Evolutionary conservation across 83 land plant species (phyloP).

Genomic region (Isoetes engelmannii): DNA sequence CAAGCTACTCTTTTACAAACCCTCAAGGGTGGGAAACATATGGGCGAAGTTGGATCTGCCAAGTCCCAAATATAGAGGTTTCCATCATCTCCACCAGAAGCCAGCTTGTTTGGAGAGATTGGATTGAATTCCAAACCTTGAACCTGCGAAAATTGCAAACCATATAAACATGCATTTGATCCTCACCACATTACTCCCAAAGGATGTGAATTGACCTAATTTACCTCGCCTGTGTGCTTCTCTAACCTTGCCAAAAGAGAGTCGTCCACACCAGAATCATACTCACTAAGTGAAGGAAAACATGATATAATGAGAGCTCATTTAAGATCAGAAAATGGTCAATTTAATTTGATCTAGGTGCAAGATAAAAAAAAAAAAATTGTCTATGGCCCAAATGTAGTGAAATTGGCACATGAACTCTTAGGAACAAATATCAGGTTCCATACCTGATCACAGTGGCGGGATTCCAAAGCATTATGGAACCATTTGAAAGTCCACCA

Average conservation of each 20-base stretch:
- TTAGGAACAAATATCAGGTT: not conserved
- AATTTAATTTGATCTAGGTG: not conserved
- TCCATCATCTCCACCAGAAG: conserved; percentile 97
- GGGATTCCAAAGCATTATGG: conserved; percentile 82
- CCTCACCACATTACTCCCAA: not conserved
- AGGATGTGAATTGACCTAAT: not conserved
- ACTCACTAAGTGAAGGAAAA: conserved; percentile 13
- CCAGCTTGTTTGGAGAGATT: conserved; percentile 68
- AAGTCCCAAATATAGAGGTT: conserved; percentile 86
- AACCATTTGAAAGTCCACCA: conserved; percentile 79
- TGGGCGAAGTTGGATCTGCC: conserved; percentile 47
- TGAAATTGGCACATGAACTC: not conserved
- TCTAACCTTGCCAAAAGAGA: conserved; percentile 12
- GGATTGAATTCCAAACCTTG: conserved; percentile 84
- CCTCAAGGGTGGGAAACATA: conserved; percentile 68
- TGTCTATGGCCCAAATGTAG: not conserved
- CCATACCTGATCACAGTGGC: conserved; percentile 48
- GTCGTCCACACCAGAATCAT: conserved; percentile 17
- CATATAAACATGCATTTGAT: not conserved
- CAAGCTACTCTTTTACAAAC: conserved; percentile 25
- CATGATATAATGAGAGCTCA: not conserved
- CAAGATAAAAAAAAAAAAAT: not conserved
- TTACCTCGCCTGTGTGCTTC: conserved; percentile 21
- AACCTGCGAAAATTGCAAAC: conserved; percentile 37
- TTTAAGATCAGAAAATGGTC: not conserved